A percentile compares a stretch with the other conserved stretches of the same genome.
Evolutionary conservation across 2,329 filamentous ascomycete species (phyloP).

Genomic region (Scytalidium lignicola): DNA sequence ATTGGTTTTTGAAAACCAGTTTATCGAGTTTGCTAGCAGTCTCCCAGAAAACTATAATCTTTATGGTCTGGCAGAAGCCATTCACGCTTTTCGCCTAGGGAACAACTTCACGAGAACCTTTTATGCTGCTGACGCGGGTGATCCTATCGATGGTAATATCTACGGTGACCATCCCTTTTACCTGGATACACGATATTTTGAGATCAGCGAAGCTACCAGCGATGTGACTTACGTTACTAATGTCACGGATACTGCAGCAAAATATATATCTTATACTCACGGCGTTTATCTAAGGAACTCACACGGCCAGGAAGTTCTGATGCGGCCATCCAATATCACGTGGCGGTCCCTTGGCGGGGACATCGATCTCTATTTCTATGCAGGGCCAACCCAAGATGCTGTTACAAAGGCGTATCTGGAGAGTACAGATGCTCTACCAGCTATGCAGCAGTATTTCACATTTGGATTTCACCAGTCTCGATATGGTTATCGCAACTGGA

Average conservation of each 20-base stretch:
- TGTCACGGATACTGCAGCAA: conserved; percentile 43
- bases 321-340: conserved; percentile 59
- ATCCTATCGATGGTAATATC: conserved; percentile 50
- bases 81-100: conserved; percentile 65
- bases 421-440: conserved; percentile 63
- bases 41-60: conserved; percentile 69
- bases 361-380: conserved; percentile 75
- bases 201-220: conserved; percentile 42
- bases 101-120: conserved; percentile 67
- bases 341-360: conserved; percentile 72
- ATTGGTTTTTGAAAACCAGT: conserved; percentile 72
- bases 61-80: conserved; percentile 70
- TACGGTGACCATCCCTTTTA: conserved; percentile 78
- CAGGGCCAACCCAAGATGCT: conserved; percentile 62
- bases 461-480: conserved; percentile 81
- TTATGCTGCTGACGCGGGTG: conserved; percentile 63
- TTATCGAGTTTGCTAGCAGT: conserved; percentile 64
- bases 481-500: conserved; percentile 77
- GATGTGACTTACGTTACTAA: conserved; percentile 49
- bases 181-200: conserved; percentile 72
- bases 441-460: conserved; percentile 76
- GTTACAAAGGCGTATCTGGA: conserved; percentile 67
- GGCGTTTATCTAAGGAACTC: conserved; percentile 74
- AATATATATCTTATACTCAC: conserved; percentile 65
- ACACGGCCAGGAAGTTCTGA: conserved; percentile 68